Evolutionary conservation across 2,329 filamentous ascomycete species (phyloP).

Genomic region (Dactylellina drechsleri): DNA sequence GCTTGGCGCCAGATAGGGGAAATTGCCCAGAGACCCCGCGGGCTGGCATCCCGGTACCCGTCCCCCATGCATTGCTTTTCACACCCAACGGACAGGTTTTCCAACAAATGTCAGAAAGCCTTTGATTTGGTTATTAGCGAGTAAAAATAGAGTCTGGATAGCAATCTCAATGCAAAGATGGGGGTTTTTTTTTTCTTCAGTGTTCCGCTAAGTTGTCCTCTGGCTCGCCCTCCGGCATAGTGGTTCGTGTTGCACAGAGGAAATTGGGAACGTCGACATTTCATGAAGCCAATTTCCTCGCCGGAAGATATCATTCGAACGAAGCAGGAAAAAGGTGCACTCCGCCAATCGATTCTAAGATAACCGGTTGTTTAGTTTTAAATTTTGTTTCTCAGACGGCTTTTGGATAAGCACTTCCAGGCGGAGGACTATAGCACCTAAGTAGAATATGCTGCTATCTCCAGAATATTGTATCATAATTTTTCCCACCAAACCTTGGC

Average conservation of each 20-base stretch:
- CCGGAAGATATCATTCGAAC: neutral
- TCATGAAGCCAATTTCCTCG: neutral
- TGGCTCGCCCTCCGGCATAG: neutral
- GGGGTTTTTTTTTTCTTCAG: conserved; percentile 11
- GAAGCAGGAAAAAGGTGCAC: neutral
- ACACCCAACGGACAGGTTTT: no score
- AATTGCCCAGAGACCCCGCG: conserved; percentile 30
- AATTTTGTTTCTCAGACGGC: conserved; percentile 4
- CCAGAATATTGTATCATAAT: neutral
- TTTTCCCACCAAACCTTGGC: neutral
- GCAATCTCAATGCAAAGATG: conserved; percentile 30
- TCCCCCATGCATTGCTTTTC: conserved; percentile 13
- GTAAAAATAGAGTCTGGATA: conserved; percentile 44
- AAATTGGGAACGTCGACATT: conserved; percentile 17
- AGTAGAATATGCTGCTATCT: no score
- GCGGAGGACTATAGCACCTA: neutral
- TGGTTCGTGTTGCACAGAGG: conserved; percentile 31
- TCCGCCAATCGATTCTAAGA: neutral
- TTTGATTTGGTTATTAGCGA: conserved; percentile 5
- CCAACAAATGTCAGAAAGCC: neutral
- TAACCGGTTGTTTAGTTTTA: conserved; percentile 5
- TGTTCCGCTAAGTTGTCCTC: conserved; percentile 12
- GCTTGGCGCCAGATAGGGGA: conserved; percentile 53
- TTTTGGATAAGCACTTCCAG: conserved; percentile 6
- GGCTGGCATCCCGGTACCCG: conserved; percentile 23